These are phyloP conservation scores for Salvia splendens DNA, from an alignment of 257 asterid genomes.

Conservation along the genomic window DNA sequence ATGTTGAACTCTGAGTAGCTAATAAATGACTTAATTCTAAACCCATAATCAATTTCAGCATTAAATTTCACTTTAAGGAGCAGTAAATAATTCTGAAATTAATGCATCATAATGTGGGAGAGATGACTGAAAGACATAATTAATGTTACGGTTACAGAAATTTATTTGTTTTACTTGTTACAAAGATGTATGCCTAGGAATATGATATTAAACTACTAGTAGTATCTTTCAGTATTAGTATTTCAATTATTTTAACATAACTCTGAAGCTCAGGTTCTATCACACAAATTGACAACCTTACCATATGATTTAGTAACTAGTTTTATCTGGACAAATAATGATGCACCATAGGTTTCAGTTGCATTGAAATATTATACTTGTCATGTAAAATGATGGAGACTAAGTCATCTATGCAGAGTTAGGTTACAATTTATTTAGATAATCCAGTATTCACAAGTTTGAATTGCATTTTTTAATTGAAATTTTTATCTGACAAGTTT, in stretches of 20 bases:
- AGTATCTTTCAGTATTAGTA: not conserved
- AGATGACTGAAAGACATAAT: slow-evolving; percentile 24
- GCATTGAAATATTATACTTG: not conserved
- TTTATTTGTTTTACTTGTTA: slow-evolving; percentile 25
- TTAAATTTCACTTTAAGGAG: slow-evolving; percentile 29
- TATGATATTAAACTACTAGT: not conserved
- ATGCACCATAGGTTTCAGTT: not conserved
- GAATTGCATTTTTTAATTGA: not conserved
- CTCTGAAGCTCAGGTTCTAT: not conserved
- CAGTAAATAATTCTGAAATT: slow-evolving; percentile 20
- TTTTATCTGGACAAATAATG: slow-evolving; percentile 5
- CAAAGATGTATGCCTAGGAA: slow-evolving; percentile 17
- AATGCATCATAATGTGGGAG: slow-evolving; percentile 32
- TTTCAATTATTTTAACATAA: not conserved
- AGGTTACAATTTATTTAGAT: not conserved
- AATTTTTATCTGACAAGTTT: not conserved
- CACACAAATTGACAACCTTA: not conserved
- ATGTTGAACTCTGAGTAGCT: slow-evolving; percentile 20
- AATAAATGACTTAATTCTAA: slow-evolving; percentile 16
- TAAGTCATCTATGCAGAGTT: not conserved
- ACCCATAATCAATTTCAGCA: slow-evolving; percentile 29
- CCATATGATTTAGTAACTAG: slow-evolving; percentile 9
- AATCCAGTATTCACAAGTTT: not conserved
- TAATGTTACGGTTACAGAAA: slow-evolving; percentile 29
- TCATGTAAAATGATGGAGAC: not conserved